phyloP scores from a whole-genome alignment of 177 flowering plant species.

The Tripterygium wilfordii region DNA sequence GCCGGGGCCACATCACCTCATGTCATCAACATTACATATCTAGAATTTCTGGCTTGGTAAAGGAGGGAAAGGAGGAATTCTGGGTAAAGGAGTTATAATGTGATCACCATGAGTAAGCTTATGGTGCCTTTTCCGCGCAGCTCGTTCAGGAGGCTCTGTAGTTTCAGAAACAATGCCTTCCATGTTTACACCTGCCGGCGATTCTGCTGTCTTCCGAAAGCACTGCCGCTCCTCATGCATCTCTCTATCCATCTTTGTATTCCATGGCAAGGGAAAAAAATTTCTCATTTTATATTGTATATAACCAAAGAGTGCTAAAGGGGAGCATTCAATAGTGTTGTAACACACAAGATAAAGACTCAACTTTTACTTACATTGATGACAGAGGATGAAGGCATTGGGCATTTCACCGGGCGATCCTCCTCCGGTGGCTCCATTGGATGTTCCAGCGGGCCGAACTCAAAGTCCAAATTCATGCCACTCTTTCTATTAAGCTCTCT shows the following conservation, averaged over 20 bases:
- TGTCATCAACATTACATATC: too few relatives aligned
- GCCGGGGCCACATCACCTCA: too few relatives aligned
- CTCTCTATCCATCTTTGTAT: constrained; percentile 24
- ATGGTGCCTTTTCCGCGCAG: constrained; percentile 57
- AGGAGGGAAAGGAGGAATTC: constrained; percentile 22
- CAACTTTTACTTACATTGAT: constrained; percentile 28
- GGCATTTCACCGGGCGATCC: constrained; percentile 67
- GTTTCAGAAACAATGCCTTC: constrained; percentile 15
- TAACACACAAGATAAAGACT: neutral
- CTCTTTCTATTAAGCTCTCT: constrained; percentile 2
- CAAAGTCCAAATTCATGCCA: constrained; percentile 13
- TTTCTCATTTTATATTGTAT: too few relatives aligned
- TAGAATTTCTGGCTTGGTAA: constrained; percentile 17
- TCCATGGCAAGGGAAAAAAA: too few relatives aligned
- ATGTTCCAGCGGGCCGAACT: constrained; percentile 58
- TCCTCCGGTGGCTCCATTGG: constrained; percentile 59
- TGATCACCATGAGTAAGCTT: constrained; percentile 25
- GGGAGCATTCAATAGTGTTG: too few relatives aligned
- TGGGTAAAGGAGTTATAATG: constrained; percentile 7
- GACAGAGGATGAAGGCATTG: constrained; percentile 42
- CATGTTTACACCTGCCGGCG: constrained; percentile 11
- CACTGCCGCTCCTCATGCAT: constrained; percentile 22
- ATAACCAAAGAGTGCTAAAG: too few relatives aligned
- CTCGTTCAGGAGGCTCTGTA: constrained; percentile 20
- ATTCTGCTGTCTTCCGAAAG: constrained; percentile 34